Evolutionary conservation across 805 yeast genomes (phyloP), one percentile per base, ranked within the genome.

Genomic region (Nematodospora valgi): DNA sequence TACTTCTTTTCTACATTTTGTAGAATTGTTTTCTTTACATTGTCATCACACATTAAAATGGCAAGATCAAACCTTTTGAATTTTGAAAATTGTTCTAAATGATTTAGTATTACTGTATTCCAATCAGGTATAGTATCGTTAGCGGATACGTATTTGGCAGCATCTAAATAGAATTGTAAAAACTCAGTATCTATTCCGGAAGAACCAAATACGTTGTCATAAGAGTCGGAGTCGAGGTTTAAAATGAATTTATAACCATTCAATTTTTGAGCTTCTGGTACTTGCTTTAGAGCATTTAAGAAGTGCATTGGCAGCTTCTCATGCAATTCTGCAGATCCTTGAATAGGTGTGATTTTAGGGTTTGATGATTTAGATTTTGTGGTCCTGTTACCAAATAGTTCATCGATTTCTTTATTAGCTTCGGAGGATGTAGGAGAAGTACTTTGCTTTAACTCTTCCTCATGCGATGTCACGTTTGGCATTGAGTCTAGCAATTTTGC

Each of bases 131-230:
- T 4, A 5, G 31, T 20, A 7, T 40, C 30, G 17, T 38, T 22
- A 10, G 18, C 26, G 0, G 56, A 34, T 4, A 50, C 45, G 21
- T 49, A 41, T 2, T 43, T 42, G 5, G 61, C 48, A 4, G 82
- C 72, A 19, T 70, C 73, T 6, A 78, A 32, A 37, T 62, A 70
- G 39, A 74, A 69, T n/a, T 58, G 59, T 6, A 78, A 51, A 39
- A 72, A 65, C 9, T 67, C 72, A 0, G 69, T 45, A 24, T 78
- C 84, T 1, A 79, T 50, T 1, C 80, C 80, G 7, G 70, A 62
- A 3, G 47, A 35, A 6, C 49, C 45, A 37, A 73, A 78, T 2
- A 70, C 40, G 8, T 47, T 45, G 1, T 40, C 12, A 25, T 63
- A 59, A 1, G 51, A 48, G 0, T 39, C 29, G 0, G 58, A 30